phyloP scores from a whole-genome alignment of 179 eudicot species.

The Amaranthus tricolor region DNA sequence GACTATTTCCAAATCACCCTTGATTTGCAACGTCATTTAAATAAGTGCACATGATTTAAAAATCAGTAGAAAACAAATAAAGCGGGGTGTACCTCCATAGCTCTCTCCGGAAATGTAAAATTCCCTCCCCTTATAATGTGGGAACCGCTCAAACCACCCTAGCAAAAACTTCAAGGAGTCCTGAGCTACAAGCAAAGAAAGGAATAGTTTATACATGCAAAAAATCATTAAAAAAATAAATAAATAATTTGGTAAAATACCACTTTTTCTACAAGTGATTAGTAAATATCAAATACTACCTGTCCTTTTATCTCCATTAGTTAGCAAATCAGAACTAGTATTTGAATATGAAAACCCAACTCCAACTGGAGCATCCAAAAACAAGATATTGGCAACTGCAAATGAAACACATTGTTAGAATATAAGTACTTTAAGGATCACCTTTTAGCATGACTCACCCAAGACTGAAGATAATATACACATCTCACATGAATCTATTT shows the following conservation, averaged over 20 bases:
- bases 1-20: too few species aligned
- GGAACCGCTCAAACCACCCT: constrained; percentile 84
- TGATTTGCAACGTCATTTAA: too few species aligned
- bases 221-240: neutral
- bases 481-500: neutral
- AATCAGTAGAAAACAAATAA: neutral
- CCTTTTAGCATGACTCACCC: neutral
- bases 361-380: constrained; percentile 91
- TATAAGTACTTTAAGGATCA: constrained; percentile 1
- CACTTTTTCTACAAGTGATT: neutral
- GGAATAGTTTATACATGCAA: constrained; percentile 6
- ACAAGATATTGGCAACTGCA: constrained; percentile 87
- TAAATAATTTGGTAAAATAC: neutral
- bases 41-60: too few species aligned
- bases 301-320: constrained; percentile 84
- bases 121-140: constrained; percentile 84
- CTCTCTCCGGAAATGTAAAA: constrained; percentile 88
- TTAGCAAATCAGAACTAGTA: constrained; percentile 65
- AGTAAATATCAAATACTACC: constrained; percentile 37
- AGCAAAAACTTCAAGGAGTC: constrained; percentile 70
- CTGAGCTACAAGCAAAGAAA: constrained; percentile 48
- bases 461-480: neutral
- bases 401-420: constrained; percentile 21
- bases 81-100: constrained; percentile 63
- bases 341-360: constrained; percentile 94